These are phyloP conservation scores for Suhomyces bribrorum DNA, from an alignment of 1,139 yeast genomes.

Conservation along the genomic window DNA sequence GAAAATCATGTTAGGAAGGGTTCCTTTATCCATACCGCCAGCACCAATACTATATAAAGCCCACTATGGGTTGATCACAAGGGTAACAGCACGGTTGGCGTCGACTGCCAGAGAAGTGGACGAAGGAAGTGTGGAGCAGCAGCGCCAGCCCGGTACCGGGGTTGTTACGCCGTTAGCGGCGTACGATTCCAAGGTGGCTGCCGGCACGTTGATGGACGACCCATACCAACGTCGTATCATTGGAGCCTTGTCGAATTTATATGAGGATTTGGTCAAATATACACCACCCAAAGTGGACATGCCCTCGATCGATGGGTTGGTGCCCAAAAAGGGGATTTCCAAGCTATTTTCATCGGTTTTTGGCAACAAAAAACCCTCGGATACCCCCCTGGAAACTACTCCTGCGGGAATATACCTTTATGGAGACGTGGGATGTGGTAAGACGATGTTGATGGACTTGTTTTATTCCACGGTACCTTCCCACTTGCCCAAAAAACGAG, in stretches of 20 bases:
- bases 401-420: slow-evolving; percentile 85
- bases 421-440: slow-evolving; percentile 98
- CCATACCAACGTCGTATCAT: slow-evolving; percentile 68
- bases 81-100: not conserved
- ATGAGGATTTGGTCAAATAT: slow-evolving; percentile 48
- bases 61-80: not conserved
- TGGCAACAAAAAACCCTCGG: slow-evolving; percentile 17
- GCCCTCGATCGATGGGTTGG: slow-evolving; percentile 50
- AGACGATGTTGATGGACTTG: slow-evolving; percentile 96
- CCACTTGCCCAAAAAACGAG: slow-evolving; percentile 72
- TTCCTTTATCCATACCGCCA: not conserved
- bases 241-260: slow-evolving; percentile 53
- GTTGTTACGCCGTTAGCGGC: slow-evolving; percentile 57
- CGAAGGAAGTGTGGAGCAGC: not conserved
- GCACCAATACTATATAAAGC: not conserved
- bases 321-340: slow-evolving; percentile 49
- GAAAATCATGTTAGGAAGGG: not conserved
- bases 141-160: too few species aligned
- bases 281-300: slow-evolving; percentile 54
- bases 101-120: not conserved
- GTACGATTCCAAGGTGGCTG: slow-evolving; percentile 56
- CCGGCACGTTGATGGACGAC: slow-evolving; percentile 60
- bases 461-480: slow-evolving; percentile 81
- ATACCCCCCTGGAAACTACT: slow-evolving; percentile 22
- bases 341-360: slow-evolving; percentile 40